Evolutionary conservation across 805 yeast genomes (phyloP).

Genomic region (Lachancea fermentati): DNA sequence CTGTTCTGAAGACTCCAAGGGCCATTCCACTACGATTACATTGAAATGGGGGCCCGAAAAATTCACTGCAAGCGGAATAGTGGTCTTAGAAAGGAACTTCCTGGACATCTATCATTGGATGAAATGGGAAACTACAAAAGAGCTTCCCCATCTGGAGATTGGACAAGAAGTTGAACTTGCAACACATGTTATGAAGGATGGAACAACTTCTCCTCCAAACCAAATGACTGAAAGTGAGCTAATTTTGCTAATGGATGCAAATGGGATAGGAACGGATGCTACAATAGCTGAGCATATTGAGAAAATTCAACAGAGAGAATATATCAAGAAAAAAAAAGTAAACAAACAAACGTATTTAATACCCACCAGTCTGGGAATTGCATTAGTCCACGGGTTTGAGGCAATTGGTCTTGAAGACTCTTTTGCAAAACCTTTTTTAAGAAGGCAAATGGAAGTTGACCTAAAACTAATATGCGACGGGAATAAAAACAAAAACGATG

Average conservation of each 20-base stretch:
- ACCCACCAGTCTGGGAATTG: conserved; percentile 82
- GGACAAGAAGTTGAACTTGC: conserved; percentile 54
- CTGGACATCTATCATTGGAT: conserved; percentile 75
- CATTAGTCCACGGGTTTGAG: conserved; percentile 84
- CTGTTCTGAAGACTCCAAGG: conserved; percentile 87
- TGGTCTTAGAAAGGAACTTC: conserved; percentile 68
- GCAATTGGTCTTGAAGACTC: conserved; percentile 67
- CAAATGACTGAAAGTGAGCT: conserved; percentile 89
- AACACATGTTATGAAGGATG: conserved; percentile 55
- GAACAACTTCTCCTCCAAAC: conserved; percentile 75
- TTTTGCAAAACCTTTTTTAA: conserved; percentile 80
- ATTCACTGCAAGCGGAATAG: conserved; percentile 69
- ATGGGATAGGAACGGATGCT: conserved; percentile 98
- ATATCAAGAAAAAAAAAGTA: conserved; percentile 45
- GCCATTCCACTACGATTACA: conserved; percentile 55
- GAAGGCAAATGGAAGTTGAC: conserved; percentile 68
- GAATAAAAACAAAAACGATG: conserved; percentile 42
- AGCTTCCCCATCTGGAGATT: conserved; percentile 56
- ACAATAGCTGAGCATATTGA: conserved; percentile 97
- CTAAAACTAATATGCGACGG: conserved; percentile 70
- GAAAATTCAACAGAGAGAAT: conserved; percentile 63
- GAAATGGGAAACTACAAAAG: conserved; percentile 65
- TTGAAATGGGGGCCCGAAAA: conserved; percentile 74
- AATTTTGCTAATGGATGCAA: conserved; percentile 89
- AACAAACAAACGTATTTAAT: conserved; percentile 43